Conservation (phyloP, 1,284 basidiomycete genomes). For the Kwoniella shivajii region DNA sequence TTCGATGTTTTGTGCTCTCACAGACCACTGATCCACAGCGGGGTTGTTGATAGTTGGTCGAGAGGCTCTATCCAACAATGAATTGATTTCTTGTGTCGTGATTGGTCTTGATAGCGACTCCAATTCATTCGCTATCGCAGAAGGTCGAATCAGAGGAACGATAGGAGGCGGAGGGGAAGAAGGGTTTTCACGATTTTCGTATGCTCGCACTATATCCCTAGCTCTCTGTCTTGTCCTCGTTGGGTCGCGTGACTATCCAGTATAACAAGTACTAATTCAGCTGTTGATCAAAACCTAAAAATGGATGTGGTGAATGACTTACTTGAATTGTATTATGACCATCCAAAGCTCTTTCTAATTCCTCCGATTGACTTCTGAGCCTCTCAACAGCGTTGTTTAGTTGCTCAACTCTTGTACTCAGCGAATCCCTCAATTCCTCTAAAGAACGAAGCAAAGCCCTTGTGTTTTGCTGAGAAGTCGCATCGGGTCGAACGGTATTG, state of each 20-base stretch:
- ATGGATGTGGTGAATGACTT: not conserved
- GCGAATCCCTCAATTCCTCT: constrained; percentile 36
- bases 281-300: not conserved
- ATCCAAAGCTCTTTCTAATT: constrained; percentile 30
- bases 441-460: constrained; percentile 19
- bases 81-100: constrained; percentile 15
- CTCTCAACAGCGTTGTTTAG: constrained; percentile 34
- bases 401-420: constrained; percentile 33
- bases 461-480: constrained; percentile 10
- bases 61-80: constrained; percentile 18
- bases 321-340: not conserved
- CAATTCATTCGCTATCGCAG: not conserved
- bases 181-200: constrained; percentile 3
- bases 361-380: constrained; percentile 31
- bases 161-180: not conserved
- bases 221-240: constrained; percentile 4
- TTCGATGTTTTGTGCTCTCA: constrained; percentile 16
- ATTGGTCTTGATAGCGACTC: constrained; percentile 11
- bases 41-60: not conserved
- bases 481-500: constrained; percentile 1
- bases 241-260: not conserved
- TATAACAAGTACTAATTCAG: not conserved
- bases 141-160: not conserved
- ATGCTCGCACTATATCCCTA: constrained; percentile 4
- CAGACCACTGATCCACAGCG: constrained; percentile 3